phyloP scores from a whole-genome alignment of 78 protist genomes.

The Isochrysis galbana region DNA sequence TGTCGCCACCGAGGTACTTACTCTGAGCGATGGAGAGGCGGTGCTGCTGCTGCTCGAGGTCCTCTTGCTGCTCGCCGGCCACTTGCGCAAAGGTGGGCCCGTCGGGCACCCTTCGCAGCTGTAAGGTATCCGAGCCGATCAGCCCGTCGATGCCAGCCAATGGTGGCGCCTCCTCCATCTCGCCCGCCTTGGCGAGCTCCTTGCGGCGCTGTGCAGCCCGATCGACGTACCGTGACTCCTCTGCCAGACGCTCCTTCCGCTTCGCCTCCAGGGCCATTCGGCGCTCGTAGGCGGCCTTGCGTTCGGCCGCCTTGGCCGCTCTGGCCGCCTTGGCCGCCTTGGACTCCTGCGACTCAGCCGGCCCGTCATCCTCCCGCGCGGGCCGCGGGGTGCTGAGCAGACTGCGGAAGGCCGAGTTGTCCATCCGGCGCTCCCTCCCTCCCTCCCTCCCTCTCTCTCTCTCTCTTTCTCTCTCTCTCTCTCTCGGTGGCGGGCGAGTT shows the following conservation, averaged over 20 bases:
- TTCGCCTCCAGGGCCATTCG: conserved; percentile 1
- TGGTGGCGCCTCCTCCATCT: not conserved
- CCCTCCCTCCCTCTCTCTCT: too few species aligned
- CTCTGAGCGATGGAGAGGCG: conserved; percentile 22
- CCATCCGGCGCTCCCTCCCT: not conserved
- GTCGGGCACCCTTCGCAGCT: not conserved
- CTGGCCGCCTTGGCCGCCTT: not conserved
- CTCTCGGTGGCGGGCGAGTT: not conserved
- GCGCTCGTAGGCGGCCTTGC: conserved; percentile 9
- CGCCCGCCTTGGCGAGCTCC: not conserved
- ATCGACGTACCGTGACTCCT: conserved; percentile 16
- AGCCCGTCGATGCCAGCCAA: not conserved
- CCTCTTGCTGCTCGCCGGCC: not conserved
- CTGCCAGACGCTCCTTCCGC: conserved; percentile 1
- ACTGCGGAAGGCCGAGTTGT: not conserved
- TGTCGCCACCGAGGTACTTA: conserved; percentile 71
- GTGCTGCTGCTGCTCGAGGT: not conserved
- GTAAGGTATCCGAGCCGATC: not conserved
- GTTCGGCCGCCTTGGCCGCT: not conserved
- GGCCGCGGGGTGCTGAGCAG: not conserved
- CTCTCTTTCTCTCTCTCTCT: too few species aligned
- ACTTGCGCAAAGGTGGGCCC: conserved; percentile 4
- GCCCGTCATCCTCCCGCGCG: not conserved
- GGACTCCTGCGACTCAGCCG: not conserved
- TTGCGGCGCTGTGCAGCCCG: conserved; percentile 51